A percentile compares a stretch with the other conserved stretches of the same genome.
phyloP scores from a whole-genome alignment of 495 filamentous ascomycete species.

The Penicillium canariense region DNA sequence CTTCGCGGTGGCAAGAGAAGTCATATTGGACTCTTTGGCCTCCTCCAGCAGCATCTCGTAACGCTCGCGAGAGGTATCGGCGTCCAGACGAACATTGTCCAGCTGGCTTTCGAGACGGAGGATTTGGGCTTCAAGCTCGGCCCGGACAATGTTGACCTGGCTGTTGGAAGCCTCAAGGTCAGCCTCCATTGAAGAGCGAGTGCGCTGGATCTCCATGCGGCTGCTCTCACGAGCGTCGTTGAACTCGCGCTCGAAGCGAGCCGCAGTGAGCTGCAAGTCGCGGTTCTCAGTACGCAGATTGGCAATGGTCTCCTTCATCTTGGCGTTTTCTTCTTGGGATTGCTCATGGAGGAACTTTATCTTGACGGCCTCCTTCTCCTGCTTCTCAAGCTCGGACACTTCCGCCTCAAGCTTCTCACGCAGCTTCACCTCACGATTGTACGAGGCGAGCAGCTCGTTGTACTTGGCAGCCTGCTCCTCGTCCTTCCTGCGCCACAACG shows the following conservation, averaged over 20 bases:
- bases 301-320: constrained; percentile 63
- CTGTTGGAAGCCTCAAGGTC: constrained; percentile 80
- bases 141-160: constrained; percentile 75
- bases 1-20: constrained; percentile 53
- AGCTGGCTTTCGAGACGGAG: constrained; percentile 64
- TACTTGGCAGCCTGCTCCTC: constrained; percentile 70
- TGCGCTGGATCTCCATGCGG: constrained; percentile 73
- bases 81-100: constrained; percentile 68
- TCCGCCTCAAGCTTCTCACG: constrained; percentile 78
- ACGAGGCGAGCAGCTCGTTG: constrained; percentile 73
- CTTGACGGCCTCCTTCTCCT: constrained; percentile 66
- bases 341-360: constrained; percentile 54
- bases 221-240: constrained; percentile 76
- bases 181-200: constrained; percentile 69
- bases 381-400: constrained; percentile 69
- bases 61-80: constrained; percentile 67
- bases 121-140: constrained; percentile 72
- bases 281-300: constrained; percentile 67
- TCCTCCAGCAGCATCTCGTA: constrained; percentile 79
- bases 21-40: constrained; percentile 50
- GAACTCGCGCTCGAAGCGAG: constrained; percentile 77
- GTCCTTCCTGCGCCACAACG: constrained; percentile 68
- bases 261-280: constrained; percentile 56
- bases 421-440: constrained; percentile 73
- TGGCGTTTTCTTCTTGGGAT: constrained; percentile 51